A percentile compares a stretch with the other conserved stretches of the same genome.
These are phyloP conservation scores for Paecilomyces variotii DNA, from an alignment of 2,329 filamentous ascomycete species.

Conservation along the genomic window DNA sequence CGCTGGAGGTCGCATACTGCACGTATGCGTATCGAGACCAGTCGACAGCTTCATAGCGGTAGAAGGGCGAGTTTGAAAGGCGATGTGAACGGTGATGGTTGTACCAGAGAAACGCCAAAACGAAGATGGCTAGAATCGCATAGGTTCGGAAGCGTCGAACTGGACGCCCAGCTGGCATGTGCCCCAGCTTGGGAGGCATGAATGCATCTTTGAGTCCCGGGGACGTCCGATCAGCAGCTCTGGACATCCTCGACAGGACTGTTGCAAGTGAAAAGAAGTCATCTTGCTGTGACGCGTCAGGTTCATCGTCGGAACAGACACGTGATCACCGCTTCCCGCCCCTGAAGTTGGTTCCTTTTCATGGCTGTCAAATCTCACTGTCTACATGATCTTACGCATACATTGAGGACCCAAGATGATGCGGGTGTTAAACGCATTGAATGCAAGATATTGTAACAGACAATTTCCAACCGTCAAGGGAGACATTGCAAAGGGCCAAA, in stretches of 20 bases:
- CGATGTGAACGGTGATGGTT: conserved; percentile 3
- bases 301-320: background rate
- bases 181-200: background rate
- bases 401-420: no score
- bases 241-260: background rate
- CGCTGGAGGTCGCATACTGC: conserved; percentile 34
- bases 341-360: no score
- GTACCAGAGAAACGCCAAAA: conserved; percentile 5
- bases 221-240: background rate
- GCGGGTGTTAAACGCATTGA: no score
- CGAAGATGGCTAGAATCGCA: conserved; percentile 4
- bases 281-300: background rate
- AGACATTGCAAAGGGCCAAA: no score
- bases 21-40: conserved; percentile 38
- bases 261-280: background rate
- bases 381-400: no score
- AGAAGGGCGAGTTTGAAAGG: conserved; percentile 4
- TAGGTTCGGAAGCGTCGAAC: conserved; percentile 6
- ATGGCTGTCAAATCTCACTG: no score
- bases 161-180: conserved; percentile 1
- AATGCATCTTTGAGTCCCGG: background rate
- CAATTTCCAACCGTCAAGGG: no score
- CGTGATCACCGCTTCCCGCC: background rate
- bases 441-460: no score
- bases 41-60: conserved; percentile 19